Base-by-base conservation (phyloP, 768 basidiomycete genomes). In the Cyathus striatus region DNA sequence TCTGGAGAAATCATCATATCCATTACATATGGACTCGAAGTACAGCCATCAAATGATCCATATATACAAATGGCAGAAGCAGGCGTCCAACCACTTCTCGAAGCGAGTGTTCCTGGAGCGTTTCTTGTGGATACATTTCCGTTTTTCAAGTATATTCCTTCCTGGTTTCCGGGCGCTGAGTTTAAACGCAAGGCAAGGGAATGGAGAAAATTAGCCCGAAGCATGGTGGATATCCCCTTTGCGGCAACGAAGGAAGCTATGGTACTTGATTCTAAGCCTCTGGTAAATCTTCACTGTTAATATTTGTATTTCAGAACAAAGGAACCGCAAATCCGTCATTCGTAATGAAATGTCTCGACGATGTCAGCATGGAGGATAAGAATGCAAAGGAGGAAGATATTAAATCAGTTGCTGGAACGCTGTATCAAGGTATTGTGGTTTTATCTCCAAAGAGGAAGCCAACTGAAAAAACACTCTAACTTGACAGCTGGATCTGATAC, bases 121-220 rank as follows among this genome's bases (percentile, higher is more conserved):
- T 60, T 47, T 17, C 23, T 50, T 12, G 61, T 60, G n/a, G 56
- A 72, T 40, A 26, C 62, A 4, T 33, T 52, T 18, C 47, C 49
- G 9, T 21, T 41, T 58, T 62, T 73, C 49, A 55, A 57, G 34
- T 48, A 62, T 34, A 52, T 73, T 30, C 70, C 70, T 5, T 56
- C 56, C 10, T 72, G 70, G 70, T 55, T 72, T 43, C 70, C 70
- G 14, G 71, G 71, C 9, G 70, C 68, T 14, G 49, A 45, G 1
- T 72, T 73, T 58, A 64, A 70, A 52, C 25, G 45, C 33, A 58
- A 54, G 41, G 70, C 68, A 0, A 54, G 48, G 20, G 52, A 59
- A 32, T 67, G 63, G 53, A 49, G 46, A 20, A 32, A 36, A 14
- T 44, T 51, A 2, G 6, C 53, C 1, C 32, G 25, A 17, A 56